Percentiles rank a stretch among this genome's conserved stretches.
phyloP scores from a whole-genome alignment of 306 rosid genomes.

The Vigna trinervia region DNA sequence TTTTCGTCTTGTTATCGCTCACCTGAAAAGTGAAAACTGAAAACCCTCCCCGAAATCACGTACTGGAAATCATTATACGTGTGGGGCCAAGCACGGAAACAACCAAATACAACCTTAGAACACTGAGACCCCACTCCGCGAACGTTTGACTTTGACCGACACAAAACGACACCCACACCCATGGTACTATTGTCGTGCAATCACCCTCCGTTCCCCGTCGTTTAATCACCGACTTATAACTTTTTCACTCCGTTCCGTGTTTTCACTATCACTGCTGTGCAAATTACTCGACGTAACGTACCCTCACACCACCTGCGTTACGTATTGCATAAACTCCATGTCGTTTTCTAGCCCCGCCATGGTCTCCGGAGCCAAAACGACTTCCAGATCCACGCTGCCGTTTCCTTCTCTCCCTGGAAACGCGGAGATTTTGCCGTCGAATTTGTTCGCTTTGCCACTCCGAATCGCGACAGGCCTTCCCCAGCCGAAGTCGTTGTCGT shows the following conservation, averaged over 20 bases:
- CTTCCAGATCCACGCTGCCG: conserved; percentile 88
- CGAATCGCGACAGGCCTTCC: conserved; percentile 75
- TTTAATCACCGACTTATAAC: conserved; percentile 39
- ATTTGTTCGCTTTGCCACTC: conserved; percentile 81
- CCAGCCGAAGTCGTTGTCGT: conserved; percentile 92
- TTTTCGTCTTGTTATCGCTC: conserved; percentile 34
- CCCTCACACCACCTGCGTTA: conserved; percentile 39
- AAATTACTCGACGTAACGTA: not conserved
- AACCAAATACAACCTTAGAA: conserved; percentile 39
- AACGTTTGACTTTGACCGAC: conserved; percentile 42
- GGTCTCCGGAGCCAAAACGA: conserved; percentile 78
- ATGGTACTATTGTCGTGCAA: conserved; percentile 17
- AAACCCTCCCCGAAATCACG: conserved; percentile 37
- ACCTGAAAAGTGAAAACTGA: conserved; percentile 46
- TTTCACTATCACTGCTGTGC: conserved; percentile 17
- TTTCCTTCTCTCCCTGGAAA: conserved; percentile 74
- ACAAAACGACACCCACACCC: conserved; percentile 34
- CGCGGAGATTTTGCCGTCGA: conserved; percentile 90
- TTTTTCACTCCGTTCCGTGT: conserved; percentile 24
- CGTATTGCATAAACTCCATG: conserved; percentile 81
- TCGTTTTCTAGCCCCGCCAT: conserved; percentile 73
- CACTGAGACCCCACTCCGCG: conserved; percentile 42
- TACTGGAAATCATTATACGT: conserved; percentile 40
- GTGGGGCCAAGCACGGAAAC: conserved; percentile 44
- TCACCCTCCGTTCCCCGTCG: conserved; percentile 16